Evolutionary conservation across 2,329 filamentous ascomycete genomes (phyloP), one percentile per base, ranked within the genome.

Genomic region (Plenodomus biglobosus): DNA sequence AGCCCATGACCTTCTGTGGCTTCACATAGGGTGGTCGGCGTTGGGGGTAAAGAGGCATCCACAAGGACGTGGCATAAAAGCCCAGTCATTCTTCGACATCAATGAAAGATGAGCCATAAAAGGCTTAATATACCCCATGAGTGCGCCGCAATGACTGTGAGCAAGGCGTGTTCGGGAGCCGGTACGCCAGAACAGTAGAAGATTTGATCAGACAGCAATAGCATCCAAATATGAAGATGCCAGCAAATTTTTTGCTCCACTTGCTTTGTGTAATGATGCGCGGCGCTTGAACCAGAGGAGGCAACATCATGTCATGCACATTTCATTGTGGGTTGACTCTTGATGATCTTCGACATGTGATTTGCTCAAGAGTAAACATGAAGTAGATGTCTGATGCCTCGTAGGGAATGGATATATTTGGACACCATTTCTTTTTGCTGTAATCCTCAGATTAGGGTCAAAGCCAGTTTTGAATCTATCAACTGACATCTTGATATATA

Each of bases 101-200:
- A 50, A 44, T 42, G 42, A 27, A 44, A 46, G 37, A 45, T 48
- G 50, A 35, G 45, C 37, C 38, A 15, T 37, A 37, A 45, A n/a
- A 37, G 20, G 48, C 46, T 58, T 37, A 41, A 50, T 58, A 58
- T 58, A 58, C 55, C 55, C 54, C 50, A 51, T 44, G 50, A 50
- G 46, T 55, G 46, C 41, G 47, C 46, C 41, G 43, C 44, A 30
- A 55, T 44, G 42, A 42, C 36, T 18, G 16, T 39, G 18, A 30
- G 17, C n/a, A 38, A n/a, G 22, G 35, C 21, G 22, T 36, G 15
- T 39, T 21, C n/a, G 32, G 27, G 16, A 8, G 20, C 20, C 30
- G 13, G 18, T 5, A 16, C 10, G 40, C 27, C 20, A 36, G 30
- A 2, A 36, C 11, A 34, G 27, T 35, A 27, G 17, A 27, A 38